Evolutionary conservation across 2,329 filamentous ascomycete species (phyloP), one percentile per base, ranked within the genome.

Genomic region (Aureobasidium leucospermi): DNA sequence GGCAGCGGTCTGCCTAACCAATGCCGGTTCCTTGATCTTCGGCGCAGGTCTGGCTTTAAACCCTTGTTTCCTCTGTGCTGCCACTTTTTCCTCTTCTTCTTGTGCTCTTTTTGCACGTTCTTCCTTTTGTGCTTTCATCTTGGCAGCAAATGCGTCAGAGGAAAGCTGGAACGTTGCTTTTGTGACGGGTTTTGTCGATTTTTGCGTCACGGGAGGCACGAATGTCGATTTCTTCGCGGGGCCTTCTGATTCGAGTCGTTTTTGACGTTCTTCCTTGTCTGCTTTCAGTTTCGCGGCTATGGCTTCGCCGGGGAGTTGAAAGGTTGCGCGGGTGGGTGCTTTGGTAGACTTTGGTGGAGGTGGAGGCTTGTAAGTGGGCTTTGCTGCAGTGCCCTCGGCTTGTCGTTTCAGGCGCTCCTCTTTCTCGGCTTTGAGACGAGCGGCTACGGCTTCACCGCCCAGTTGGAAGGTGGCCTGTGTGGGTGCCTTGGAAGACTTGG

Each of bases 251-350:
- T 58, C 70, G 47, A 73, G 73, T 65, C 78, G 77, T 28, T 73
- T 71, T 62, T 74, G 77, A 53, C 74, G 64, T 0, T 79, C 78
- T 62, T 81, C 78, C 48, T 76, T 74, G 23, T 77, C 73, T 8
- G 76, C 78, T 65, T 77, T 81, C 16, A 81, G 67, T 63, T 78
- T 81, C 6, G 78, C 78, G 3, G 80, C 78, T 6, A 81, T 71
- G 15, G 74, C 77, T 63, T 82, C 79, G 13, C 80, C 80, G 1
- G 80, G 79, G 0, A 83, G 73, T 51, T 76, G 71, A 64, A 83
- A 83, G 2, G 71, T 78, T 15, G 31, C 19, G 36, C 16, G 29
- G 11, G 43, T 61, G 13, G 41, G 42, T n/a, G 36, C 42, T 16
- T 55, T 32, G n/a, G 45, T 46, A 7, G 34, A 69, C 61, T 73